These are phyloP conservation scores for Helianthus tuberosus DNA, from an alignment of 129 eudicot species.

Conservation along the genomic window DNA sequence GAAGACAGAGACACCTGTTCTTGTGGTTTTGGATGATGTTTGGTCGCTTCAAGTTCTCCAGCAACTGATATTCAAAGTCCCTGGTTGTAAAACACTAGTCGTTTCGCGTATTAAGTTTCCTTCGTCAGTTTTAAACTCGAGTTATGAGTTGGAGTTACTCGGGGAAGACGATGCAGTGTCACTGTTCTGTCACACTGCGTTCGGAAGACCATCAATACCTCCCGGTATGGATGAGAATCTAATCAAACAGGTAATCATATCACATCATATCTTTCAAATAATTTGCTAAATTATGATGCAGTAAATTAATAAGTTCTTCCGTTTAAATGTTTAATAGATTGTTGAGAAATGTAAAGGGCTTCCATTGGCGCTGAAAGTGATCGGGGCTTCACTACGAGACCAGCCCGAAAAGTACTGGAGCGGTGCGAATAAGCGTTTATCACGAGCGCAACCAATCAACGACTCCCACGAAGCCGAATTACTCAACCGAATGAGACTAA, in stretches of 20 bases:
- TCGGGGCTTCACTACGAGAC: constrained; percentile 86
- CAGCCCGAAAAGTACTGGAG: constrained; percentile 78
- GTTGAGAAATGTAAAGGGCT: constrained; percentile 87
- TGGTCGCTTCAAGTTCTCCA: constrained; percentile 77
- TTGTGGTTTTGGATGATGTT: constrained; percentile 87
- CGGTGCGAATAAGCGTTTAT: constrained; percentile 64
- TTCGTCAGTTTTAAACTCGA: constrained; percentile 46
- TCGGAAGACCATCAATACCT: constrained; percentile 58
- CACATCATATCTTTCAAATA: not conserved
- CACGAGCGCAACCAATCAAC: constrained; percentile 65
- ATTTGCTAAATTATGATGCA: not conserved
- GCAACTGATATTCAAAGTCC: constrained; percentile 58
- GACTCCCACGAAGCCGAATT: constrained; percentile 80
- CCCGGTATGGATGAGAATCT: constrained; percentile 46
- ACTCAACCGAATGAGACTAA: constrained; percentile 76
- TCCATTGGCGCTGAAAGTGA: constrained; percentile 91
- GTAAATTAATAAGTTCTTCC: not conserved
- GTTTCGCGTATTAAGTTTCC: constrained; percentile 81
- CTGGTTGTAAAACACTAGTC: constrained; percentile 84
- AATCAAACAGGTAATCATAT: constrained; percentile 61
- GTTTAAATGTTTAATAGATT: constrained; percentile 44
- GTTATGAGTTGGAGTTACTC: constrained; percentile 67
- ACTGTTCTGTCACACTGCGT: constrained; percentile 81
- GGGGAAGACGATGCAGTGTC: constrained; percentile 69
- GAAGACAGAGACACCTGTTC: constrained; percentile 35